Percentiles rank a stretch among this genome's conserved stretches.
Conservation (phyloP, 169 alveolate species). For the Perkinsus chesapeaki region DNA sequence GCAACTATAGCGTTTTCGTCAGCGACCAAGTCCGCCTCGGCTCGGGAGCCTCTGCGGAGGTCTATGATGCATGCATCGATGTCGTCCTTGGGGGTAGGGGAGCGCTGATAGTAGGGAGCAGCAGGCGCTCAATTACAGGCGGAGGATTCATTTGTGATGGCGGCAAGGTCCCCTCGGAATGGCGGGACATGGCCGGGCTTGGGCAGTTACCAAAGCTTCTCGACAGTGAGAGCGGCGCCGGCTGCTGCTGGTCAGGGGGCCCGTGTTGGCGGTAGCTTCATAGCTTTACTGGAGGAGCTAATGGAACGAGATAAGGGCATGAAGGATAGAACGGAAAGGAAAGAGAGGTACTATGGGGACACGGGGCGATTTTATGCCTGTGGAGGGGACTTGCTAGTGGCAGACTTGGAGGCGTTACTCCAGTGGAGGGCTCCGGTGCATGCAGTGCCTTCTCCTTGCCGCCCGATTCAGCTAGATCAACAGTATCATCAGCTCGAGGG, state of each 20-base stretch:
- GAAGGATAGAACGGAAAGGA: not conserved
- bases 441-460: too few relatives aligned
- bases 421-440: not conserved
- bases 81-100: not conserved
- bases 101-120: not conserved
- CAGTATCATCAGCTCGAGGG: not conserved
- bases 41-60: not conserved
- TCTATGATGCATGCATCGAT: not conserved
- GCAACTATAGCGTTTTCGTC: not conserved
- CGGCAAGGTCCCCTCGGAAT: not conserved
- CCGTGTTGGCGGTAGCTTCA: not conserved
- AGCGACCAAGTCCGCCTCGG: not conserved
- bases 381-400: too few relatives aligned
- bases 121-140: not conserved
- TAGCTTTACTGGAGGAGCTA: not conserved
- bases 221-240: not conserved
- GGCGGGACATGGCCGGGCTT: not conserved
- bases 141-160: not conserved
- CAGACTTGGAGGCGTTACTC: too few relatives aligned
- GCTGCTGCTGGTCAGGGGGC: not conserved
- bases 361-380: not conserved
- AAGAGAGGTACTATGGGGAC: not conserved
- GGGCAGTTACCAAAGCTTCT: not conserved
- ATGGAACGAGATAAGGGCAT: not conserved
- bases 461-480: not conserved